Conservation (phyloP, 345 rosid species). For the Xanthoceras sorbifolium region DNA sequence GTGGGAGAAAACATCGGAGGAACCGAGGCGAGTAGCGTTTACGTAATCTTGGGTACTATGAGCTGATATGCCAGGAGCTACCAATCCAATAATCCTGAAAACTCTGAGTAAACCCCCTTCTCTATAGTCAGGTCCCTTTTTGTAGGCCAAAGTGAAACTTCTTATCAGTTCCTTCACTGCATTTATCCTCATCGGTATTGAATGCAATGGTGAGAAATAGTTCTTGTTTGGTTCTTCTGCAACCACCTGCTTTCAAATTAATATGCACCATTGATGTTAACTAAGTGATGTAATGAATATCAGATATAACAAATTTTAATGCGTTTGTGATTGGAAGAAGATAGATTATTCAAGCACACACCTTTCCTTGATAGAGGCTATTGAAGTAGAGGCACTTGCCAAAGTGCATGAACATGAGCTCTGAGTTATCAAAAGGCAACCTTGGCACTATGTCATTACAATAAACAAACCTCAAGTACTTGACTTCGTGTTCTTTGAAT, state of each 20-base stretch:
- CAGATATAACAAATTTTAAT: no score
- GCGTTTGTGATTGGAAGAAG: not conserved
- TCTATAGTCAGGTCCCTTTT: constrained; percentile 11
- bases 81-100: constrained; percentile 6
- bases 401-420: constrained; percentile 75
- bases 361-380: constrained; percentile 48
- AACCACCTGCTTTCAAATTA: constrained; percentile 37
- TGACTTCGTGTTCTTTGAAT: constrained; percentile 33
- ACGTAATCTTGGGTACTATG: constrained; percentile 15
- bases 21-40: not conserved
- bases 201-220: constrained; percentile 38
- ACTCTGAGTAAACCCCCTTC: constrained; percentile 6
- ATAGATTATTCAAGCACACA: not conserved
- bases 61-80: constrained; percentile 6
- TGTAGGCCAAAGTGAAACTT: constrained; percentile 45
- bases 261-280: not conserved
- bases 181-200: constrained; percentile 33
- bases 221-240: constrained; percentile 54
- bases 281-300: no score
- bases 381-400: constrained; percentile 61
- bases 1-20: not conserved
- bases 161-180: constrained; percentile 52
- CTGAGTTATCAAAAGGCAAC: constrained; percentile 62
- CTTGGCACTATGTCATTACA: constrained; percentile 70
- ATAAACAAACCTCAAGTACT: constrained; percentile 68